Evolutionary conservation across 768 basidiomycete genomes (phyloP), one percentile per base, ranked within the genome.

Genomic region (Amanita subjunquillea): DNA sequence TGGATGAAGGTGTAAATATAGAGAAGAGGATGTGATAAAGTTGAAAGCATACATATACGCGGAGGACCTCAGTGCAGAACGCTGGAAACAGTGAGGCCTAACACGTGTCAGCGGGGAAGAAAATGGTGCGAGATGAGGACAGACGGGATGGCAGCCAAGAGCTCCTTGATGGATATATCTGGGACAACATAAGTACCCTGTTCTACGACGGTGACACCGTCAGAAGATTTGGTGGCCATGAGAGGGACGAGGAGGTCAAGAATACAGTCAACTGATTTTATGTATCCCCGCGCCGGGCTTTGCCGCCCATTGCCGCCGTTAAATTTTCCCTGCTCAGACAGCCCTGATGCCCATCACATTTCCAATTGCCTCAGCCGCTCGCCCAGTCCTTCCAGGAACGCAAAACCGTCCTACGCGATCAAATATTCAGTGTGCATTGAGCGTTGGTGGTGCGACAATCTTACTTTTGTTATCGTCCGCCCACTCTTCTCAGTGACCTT

Each of bases 51-150:
- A 89, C 88, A 95, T 72, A 66, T 96, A 92, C 48, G 76, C 54
- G 1, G 80, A 83, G 3, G 91, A 92, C 63, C 74, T 77, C 60
- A 93, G 56, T 3, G 91, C 87, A 0, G 91, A 94, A 55, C 95
- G 87, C 72, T 94, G 75, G 70, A 84, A 91, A 73, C 95, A 97
- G 68, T 91, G 91, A 7, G 85, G 58, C 12, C 88, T 90, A 50
- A 50, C 36, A 49, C 50, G 20, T 25, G 25, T 59, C 22, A 53
- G 44, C 36, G 7, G 9, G 38, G 5, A 30, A 29, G 50, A 52
- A 32, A 36, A 51, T 37, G 20, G 32, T 37, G 20, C 56, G 40
- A 39, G 51, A 37, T 13, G 17, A 56, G 41, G 29, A 76, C 85
- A 57, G 62, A 89, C 81, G 93, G 93, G 63, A 96, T 93, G 15